Evolutionary conservation across 495 filamentous ascomycete genomes (phyloP).

Genomic region (Aspergillus avenaceus): DNA sequence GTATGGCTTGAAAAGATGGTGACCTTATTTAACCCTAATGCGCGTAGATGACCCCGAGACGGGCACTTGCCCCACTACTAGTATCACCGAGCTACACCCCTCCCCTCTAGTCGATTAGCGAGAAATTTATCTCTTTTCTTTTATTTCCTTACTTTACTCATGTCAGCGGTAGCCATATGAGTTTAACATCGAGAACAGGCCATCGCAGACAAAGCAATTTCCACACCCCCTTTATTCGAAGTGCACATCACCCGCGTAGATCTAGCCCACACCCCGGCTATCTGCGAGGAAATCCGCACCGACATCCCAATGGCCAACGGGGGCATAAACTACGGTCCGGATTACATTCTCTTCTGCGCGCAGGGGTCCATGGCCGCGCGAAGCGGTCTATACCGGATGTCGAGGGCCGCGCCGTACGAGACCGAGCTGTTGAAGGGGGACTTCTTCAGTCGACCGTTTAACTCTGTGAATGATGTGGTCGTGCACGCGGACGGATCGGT

Average conservation of each 20-base stretch:
- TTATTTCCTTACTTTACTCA: too few species aligned
- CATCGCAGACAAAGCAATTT: too few species aligned
- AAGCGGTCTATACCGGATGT: conserved; percentile 51
- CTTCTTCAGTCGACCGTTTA: conserved; percentile 57
- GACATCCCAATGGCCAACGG: conserved; percentile 54
- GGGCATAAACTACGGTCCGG: conserved; percentile 40
- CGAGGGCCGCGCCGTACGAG: conserved; percentile 16
- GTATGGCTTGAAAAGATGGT: too few species aligned
- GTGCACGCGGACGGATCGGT: conserved; percentile 51
- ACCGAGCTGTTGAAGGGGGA: conserved; percentile 29
- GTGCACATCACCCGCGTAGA: conserved; percentile 34
- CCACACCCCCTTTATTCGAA: too few species aligned
- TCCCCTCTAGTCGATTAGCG: too few species aligned
- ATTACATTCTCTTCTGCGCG: conserved; percentile 44
- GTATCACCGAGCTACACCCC: too few species aligned
- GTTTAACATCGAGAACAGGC: too few species aligned
- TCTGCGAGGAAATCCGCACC: conserved; percentile 21
- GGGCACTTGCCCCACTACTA: too few species aligned
- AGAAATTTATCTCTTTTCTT: too few species aligned
- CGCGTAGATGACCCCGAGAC: too few species aligned
- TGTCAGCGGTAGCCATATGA: too few species aligned
- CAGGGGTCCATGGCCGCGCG: conserved; percentile 46
- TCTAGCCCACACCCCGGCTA: conserved; percentile 13
- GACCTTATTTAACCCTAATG: too few species aligned
- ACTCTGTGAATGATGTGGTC: conserved; percentile 55